Conservation (phyloP, 257 asterid genomes). For the Vinca minor region DNA sequence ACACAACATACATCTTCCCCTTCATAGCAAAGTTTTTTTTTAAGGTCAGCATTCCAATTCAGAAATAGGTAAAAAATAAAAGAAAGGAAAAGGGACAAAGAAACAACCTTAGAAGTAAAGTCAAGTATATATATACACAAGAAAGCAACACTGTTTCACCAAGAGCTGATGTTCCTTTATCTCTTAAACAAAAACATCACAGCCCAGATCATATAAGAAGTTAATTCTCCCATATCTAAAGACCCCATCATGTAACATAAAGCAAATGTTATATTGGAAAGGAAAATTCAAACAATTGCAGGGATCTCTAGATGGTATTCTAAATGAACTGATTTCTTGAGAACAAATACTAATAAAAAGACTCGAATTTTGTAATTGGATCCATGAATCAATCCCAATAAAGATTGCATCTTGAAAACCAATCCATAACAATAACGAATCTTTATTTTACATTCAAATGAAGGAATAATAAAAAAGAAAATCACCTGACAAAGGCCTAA, state of each 20-base stretch:
- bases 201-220: constrained; percentile 5
- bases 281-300: not conserved
- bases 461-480: no score
- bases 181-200: not conserved
- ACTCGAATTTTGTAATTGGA: constrained; percentile 4
- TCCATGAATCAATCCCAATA: constrained; percentile 10
- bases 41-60: not conserved
- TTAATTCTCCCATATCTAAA: not conserved
- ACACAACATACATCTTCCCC: not conserved
- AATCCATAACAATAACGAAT: not conserved
- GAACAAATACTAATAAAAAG: not conserved
- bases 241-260: not conserved
- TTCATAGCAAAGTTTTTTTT: constrained; percentile 5
- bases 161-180: not conserved
- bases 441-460: no score
- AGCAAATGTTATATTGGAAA: not conserved
- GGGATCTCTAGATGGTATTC: constrained; percentile 7
- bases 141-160: constrained; percentile 5
- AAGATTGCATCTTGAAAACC: constrained; percentile 16
- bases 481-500: constrained; percentile 11
- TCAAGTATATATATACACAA: constrained; percentile 1
- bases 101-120: constrained; percentile 14
- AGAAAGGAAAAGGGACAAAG: not conserved
- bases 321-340: not conserved
- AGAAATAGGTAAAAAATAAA: not conserved